A percentile compares a stretch with the other conserved stretches of the same genome.
phyloP scores from a whole-genome alignment of 257 asterid species.

The Datura wrightii region DNA sequence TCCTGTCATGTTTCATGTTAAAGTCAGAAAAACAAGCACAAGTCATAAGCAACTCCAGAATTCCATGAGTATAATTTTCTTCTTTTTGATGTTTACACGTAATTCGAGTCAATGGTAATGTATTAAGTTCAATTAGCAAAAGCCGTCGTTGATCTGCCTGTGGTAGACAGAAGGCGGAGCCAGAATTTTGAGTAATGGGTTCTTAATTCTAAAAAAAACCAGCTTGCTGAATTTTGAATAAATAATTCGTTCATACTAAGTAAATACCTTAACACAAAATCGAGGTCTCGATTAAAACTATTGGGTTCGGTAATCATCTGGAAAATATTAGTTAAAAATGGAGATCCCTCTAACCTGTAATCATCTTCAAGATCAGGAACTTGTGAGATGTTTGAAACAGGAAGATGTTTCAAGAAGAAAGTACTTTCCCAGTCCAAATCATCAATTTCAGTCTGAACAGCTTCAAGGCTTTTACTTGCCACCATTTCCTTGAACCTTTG shows the following conservation, averaged over 20 bases:
- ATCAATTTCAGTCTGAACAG: constrained; percentile 54
- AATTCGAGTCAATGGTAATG: background rate
- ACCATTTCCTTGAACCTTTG: constrained; percentile 72
- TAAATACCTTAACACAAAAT: too few species aligned
- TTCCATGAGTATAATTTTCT: background rate
- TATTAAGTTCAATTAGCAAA: background rate
- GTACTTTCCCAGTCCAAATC: constrained; percentile 81
- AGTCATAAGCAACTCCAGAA: background rate
- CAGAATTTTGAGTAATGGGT: background rate
- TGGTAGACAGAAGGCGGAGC: background rate
- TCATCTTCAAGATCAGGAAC: constrained; percentile 70
- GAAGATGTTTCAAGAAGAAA: constrained; percentile 67
- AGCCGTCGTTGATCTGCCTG: background rate
- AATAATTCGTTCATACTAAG: background rate
- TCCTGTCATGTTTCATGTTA: constrained; percentile 45
- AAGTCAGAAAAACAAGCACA: constrained; percentile 11
- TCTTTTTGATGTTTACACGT: background rate
- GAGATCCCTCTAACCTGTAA: constrained; percentile 52
- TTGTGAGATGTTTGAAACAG: constrained; percentile 65
- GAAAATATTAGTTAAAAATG: too few species aligned
- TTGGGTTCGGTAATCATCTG: too few species aligned
- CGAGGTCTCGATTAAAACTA: too few species aligned
- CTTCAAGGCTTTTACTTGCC: constrained; percentile 63
- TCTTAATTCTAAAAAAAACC: background rate
- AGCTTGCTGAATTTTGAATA: too few species aligned